A percentile compares a stretch with the other conserved stretches of the same genome.
phyloP scores from a whole-genome alignment of 345 rosid species.

The Excoecaria cochinchinensis region DNA sequence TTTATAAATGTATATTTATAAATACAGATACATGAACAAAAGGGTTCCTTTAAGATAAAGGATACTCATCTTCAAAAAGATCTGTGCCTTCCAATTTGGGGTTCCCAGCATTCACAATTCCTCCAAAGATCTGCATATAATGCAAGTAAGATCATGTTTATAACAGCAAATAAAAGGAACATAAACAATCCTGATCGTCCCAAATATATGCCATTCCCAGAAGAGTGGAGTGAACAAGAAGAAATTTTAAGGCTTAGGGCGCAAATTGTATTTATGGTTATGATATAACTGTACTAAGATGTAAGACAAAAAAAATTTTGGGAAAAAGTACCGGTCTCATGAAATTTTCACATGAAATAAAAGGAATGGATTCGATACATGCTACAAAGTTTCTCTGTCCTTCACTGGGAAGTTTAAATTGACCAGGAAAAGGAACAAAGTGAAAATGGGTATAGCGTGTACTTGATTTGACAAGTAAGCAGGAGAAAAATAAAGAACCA shows the following conservation, averaged over 20 bases:
- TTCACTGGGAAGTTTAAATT: slow-evolving; percentile 3
- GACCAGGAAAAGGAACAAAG: slow-evolving; percentile 3
- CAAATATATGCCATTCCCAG: slow-evolving; percentile 10
- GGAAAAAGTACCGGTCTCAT: background rate
- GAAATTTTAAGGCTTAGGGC: background rate
- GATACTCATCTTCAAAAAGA: slow-evolving; percentile 80
- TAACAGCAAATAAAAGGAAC: background rate
- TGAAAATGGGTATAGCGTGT: background rate
- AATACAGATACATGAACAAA: background rate
- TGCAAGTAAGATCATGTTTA: slow-evolving; percentile 3
- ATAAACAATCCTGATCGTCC: background rate
- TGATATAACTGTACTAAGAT: background rate
- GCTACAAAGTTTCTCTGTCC: background rate
- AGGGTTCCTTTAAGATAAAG: slow-evolving; percentile 32
- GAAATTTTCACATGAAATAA: slow-evolving; percentile 1
- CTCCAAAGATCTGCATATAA: slow-evolving; percentile 71
- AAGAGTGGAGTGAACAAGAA: background rate
- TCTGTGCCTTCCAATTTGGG: slow-evolving; percentile 54
- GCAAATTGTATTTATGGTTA: background rate
- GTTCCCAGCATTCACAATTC: slow-evolving; percentile 90
- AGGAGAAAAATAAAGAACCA: background rate
- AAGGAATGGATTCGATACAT: background rate
- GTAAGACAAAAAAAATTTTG: background rate
- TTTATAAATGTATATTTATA: background rate
- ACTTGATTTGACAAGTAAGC: background rate